Base-by-base conservation (phyloP, 2,329 filamentous ascomycete species). In the Pseudogymnoascus sp. region DNA sequence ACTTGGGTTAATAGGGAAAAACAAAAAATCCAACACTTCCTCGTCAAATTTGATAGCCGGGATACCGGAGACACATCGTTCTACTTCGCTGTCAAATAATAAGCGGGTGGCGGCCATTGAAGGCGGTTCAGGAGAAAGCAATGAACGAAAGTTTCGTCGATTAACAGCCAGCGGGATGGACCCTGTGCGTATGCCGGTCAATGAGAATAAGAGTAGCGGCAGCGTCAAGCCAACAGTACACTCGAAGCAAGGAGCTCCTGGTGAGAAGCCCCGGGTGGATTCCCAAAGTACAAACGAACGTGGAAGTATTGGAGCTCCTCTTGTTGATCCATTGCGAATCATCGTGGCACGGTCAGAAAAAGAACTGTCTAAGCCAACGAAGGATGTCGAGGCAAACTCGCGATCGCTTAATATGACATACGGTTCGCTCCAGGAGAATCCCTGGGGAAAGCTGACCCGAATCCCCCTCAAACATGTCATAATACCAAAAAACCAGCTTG, bases 391-490 rank as follows among this genome's bases (percentile, higher is more conserved):
- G n/a, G 16, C 11, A 19, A 33, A 55, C 49, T 55, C 28, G 11
- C 49, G 16, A 12, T 28, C 7, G 49, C 19, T 16, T 5, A 19
- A 55, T 22, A 35, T 4, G 11, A 35, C 28, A 55, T 35, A 19
- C 16, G 35, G 16, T 55, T 22, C 16, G 1, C 16, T 22, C 28
- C 28, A 55, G 9, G 49, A 55, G 28, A 33, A 35, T 14, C 49
- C 49, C 28, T 55, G 49, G 49, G 28, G 49, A 33, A 55, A 35
- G 5, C 9, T 55, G 49, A 22, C 14, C 45, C 23, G 49, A 8
- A 55, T 55, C 5, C 49, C 49, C 9, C 49, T 55, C 49, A 55
- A 55, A 16, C 49, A 55, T 35, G 28, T 55, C 28, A 55, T 55
- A 35, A 55, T 55, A 55, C 49, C 49, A n/a, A 55, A 55, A 55